Base-by-base conservation (phyloP, 352 stramenopile genomes). In the Pythium volutum region DNA sequence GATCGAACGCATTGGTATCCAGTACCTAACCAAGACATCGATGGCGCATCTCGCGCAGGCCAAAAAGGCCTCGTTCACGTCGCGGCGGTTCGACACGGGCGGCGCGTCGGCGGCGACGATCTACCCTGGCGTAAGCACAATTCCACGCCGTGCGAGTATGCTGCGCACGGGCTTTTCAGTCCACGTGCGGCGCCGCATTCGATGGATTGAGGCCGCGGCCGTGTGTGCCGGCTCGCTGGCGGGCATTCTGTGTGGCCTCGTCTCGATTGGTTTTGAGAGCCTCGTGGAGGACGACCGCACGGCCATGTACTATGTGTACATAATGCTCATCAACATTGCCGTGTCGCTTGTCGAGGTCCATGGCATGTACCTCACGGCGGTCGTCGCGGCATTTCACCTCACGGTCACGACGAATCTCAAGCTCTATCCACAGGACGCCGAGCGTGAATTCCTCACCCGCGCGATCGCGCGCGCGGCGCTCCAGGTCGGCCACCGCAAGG, bases 291-390 rank as follows among this genome's bases (percentile, higher is more conserved):
- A 52, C 8, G 45, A 71, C 63, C 26, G 60, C 26, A 22, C 52
- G 0, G 57, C 26, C 29, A 29, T 55, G 29, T 72, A 76, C 34
- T 80, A 74, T 20, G 26, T 69, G 1, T 75, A 73, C 31, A 38
- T 77, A 22, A 39, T 74, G 27, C 50, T 76, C 20, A 54, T 85
- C 48, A 85, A 85, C 57, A 67, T 82, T 23, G 64, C 18, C 11
- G 71, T 85, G n/a, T 85, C 74, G 1, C 20, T 85, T 3, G 10
- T 85, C 12, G 71, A 85, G 57, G 76, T 85, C 29, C 66, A 68
- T 49, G 59, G 53, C 5, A 70, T 82, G 57, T 85, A 80, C 64
- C 45, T 56, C 10, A 74, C 72, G 3, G 70, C 76, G 1, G 64
- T 85, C 3, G 33, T 70, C 23, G 74, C 66, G 34, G 71, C 76